phyloP scores from a whole-genome alignment of 257 asterid species.

The Coffea canephora region DNA sequence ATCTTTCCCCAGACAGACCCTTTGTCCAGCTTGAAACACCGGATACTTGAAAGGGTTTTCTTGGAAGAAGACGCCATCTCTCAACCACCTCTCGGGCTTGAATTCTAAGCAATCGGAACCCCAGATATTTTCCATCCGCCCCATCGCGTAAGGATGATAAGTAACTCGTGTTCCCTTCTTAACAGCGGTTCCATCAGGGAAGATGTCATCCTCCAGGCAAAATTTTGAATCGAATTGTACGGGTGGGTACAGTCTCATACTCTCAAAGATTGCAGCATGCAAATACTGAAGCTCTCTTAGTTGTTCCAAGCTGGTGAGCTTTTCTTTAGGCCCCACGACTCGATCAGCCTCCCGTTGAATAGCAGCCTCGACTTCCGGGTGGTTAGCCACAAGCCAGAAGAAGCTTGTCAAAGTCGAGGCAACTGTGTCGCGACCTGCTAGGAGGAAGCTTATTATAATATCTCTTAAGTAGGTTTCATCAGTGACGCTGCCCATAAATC shows the following conservation, averaged over 20 bases:
- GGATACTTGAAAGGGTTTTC: slow-evolving; percentile 49
- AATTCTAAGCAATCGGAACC: slow-evolving; percentile 40
- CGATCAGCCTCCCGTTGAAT: slow-evolving; percentile 34
- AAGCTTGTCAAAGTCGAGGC: slow-evolving; percentile 43
- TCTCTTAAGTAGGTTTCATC: slow-evolving; percentile 42
- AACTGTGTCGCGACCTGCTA: slow-evolving; percentile 45
- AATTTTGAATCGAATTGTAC: slow-evolving; percentile 47
- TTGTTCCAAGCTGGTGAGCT: slow-evolving; percentile 19
- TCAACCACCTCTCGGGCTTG: slow-evolving; percentile 47
- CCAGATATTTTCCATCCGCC: slow-evolving; percentile 45
- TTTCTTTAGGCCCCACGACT: slow-evolving; percentile 17
- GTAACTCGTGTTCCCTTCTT: slow-evolving; percentile 43
- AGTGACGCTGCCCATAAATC: slow-evolving; percentile 33
- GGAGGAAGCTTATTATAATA: slow-evolving; percentile 39
- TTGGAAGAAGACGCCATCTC: slow-evolving; percentile 32
- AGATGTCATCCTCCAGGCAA: slow-evolving; percentile 30
- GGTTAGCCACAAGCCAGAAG: slow-evolving; percentile 34
- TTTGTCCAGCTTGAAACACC: slow-evolving; percentile 44
- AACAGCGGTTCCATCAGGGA: slow-evolving; percentile 37
- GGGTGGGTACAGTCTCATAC: slow-evolving; percentile 45
- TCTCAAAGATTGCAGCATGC: slow-evolving; percentile 37
- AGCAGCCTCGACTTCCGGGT: slow-evolving; percentile 26
- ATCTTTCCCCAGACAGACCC: slow-evolving; percentile 51
- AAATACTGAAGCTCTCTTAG: slow-evolving; percentile 31
- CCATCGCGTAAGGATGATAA: slow-evolving; percentile 52